Conservation (phyloP, 2,329 filamentous ascomycete species). For the Penicillium polonicum region DNA sequence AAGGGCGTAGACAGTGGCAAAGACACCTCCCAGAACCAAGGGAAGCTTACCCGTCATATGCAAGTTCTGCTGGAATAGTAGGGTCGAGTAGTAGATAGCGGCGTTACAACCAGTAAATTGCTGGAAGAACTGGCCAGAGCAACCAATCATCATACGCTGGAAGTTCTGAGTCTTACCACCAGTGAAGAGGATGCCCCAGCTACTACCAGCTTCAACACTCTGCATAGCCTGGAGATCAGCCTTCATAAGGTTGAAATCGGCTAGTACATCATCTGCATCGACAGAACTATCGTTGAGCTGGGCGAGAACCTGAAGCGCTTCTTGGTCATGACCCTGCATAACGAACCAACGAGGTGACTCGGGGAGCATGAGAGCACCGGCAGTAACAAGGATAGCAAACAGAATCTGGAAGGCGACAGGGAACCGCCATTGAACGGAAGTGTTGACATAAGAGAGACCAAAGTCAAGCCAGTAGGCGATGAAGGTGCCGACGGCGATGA, state of each 20-base stretch:
- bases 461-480: conserved; percentile 40
- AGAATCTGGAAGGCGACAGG: conserved; percentile 50
- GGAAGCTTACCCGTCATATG: conserved; percentile 20
- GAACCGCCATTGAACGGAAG: conserved; percentile 44
- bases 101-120: conserved; percentile 49
- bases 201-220: conserved; percentile 28
- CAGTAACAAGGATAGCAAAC: conserved; percentile 33
- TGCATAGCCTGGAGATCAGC: conserved; percentile 43
- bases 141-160: conserved; percentile 31
- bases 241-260: conserved; percentile 44
- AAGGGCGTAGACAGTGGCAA: conserved; percentile 27
- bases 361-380: conserved; percentile 39
- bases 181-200: conserved; percentile 26
- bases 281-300: conserved; percentile 40
- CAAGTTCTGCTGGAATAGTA: conserved; percentile 46
- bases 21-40: conserved; percentile 28
- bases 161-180: conserved; percentile 32
- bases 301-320: conserved; percentile 49
- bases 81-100: conserved; percentile 46
- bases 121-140: conserved; percentile 39
- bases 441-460: conserved; percentile 35
- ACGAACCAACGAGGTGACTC: conserved; percentile 58
- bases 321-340: conserved; percentile 49
- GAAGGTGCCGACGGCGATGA: conserved; percentile 35
- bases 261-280: conserved; percentile 39